Conservation (phyloP, 2,329 filamentous ascomycete species). For the Colletotrichum cuscutae region DNA sequence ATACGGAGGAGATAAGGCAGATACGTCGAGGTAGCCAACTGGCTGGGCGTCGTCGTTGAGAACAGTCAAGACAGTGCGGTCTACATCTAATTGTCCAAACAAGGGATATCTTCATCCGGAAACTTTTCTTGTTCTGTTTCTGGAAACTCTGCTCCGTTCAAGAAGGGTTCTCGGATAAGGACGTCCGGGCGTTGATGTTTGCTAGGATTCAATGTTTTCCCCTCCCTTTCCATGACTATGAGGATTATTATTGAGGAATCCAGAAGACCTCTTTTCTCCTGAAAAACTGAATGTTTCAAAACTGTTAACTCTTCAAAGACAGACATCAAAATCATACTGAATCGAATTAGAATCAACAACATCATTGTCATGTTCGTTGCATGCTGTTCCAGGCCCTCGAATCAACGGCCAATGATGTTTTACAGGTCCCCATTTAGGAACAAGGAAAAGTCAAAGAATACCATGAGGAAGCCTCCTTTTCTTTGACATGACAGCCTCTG, state of each 20-base stretch:
- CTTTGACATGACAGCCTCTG: not conserved
- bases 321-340: not conserved
- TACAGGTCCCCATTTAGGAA: not conserved
- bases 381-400: not conserved
- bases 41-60: not conserved
- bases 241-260: not conserved
- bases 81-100: not conserved
- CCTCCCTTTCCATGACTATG: not conserved
- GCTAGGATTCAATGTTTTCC: not conserved
- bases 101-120: not conserved
- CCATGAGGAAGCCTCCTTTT: not conserved
- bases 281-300: not conserved
- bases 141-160: not conserved
- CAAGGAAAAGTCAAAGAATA: not conserved
- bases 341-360: not conserved
- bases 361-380: not conserved
- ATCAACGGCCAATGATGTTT: not conserved
- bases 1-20: too few species aligned
- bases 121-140: not conserved
- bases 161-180: not conserved
- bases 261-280: not conserved
- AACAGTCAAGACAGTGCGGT: not conserved
- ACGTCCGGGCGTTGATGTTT: not conserved
- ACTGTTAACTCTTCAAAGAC: not conserved
- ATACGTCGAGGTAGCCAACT: not conserved